Evolutionary conservation across 805 yeast species (phyloP).

Genomic region (Ogataea angusta): DNA sequence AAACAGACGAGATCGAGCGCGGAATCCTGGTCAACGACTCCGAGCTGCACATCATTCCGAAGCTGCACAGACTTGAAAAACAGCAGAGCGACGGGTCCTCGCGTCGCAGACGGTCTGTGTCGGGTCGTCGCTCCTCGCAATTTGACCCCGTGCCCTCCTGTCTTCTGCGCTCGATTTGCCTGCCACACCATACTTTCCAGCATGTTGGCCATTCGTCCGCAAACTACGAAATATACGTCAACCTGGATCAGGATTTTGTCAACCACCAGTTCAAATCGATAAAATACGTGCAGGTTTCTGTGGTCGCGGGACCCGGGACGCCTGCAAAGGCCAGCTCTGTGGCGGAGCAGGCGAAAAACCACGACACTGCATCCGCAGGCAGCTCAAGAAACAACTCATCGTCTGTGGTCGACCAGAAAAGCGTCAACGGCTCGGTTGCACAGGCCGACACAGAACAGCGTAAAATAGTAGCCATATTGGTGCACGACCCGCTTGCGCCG

Average conservation of each 20-base stretch:
- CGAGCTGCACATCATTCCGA: constrained; percentile 64
- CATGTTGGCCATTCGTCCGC: constrained; percentile 5
- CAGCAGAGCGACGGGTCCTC: constrained; percentile 6
- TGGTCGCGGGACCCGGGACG: constrained; percentile 50
- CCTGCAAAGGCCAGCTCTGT: constrained; percentile 24
- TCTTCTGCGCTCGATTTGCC: constrained; percentile 50
- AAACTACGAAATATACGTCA: constrained; percentile 43
- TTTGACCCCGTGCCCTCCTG: constrained; percentile 36
- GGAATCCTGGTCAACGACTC: constrained; percentile 41
- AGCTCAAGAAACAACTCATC: constrained; percentile 11
- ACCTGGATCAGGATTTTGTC: constrained; percentile 35
- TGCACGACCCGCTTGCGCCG: constrained; percentile 36
- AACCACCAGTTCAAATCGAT: constrained; percentile 33
- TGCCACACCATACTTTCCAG: constrained; percentile 46
- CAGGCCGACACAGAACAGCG: constrained; percentile 32
- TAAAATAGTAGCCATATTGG: constrained; percentile 50
- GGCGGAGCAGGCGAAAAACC: background rate
- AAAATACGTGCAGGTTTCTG: constrained; percentile 48
- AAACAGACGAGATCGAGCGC: constrained; percentile 23
- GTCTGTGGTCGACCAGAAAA: constrained; percentile 9
- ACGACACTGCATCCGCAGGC: constrained; percentile 3
- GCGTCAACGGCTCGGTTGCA: constrained; percentile 7
- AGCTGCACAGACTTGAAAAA: constrained; percentile 28
- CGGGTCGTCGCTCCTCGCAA: constrained; percentile 28
- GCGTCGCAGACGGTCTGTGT: constrained; percentile 27